Evolutionary conservation across 441 rosid genomes (phyloP), one percentile per base, ranked within the genome.

Genomic region (Aleurites moluccanus): DNA sequence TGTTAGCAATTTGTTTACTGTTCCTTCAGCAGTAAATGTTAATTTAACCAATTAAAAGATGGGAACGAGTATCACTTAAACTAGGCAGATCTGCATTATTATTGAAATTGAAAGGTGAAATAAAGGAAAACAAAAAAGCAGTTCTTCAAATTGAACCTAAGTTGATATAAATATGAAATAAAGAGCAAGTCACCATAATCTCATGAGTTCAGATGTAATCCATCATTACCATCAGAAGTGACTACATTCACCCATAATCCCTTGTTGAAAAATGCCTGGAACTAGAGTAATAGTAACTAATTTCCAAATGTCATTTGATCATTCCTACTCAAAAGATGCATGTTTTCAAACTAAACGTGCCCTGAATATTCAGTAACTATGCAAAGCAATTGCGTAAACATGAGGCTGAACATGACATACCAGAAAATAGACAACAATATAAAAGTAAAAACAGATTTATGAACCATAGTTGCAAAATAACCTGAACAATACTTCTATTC

Each of bases 401-500:
- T 15, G 21, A 27, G 8, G 38, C 23, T 7, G 18, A 68, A 9
- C n/a, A 10, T 16, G 33, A 50, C 14, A 68, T 9, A 30, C 10
- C 38, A 11, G 6, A 28, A 60, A 60, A 30, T 13, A 30, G 64
- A 1, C 10, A 28, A 60, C 18, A 64, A 66, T 4, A 44, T 11
- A 23, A 15, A 30, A 53, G 28, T 38, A 70, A 73, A 80, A 64
- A 28, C 65, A 8, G 72, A 80, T 25, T 40, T 57, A 13, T 23
- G 13, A 3, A 11, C 23, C 56, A 50, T 21, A 23, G 72, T 64
- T 14, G 45, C 61, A 61, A 73, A 56, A 69, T 73, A 4, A 94
- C 98, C 92, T 82, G 88, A 74, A 94, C 82, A 68, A 94, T 88
- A 74, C 92, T 89, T 83, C 84, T 86, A 62, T 86, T 92, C 80